Percentiles rank a stretch among this genome's conserved stretches.
Evolutionary conservation across 192 early-diverging fungal species (phyloP).

Genomic region (Mortierella alpina): DNA sequence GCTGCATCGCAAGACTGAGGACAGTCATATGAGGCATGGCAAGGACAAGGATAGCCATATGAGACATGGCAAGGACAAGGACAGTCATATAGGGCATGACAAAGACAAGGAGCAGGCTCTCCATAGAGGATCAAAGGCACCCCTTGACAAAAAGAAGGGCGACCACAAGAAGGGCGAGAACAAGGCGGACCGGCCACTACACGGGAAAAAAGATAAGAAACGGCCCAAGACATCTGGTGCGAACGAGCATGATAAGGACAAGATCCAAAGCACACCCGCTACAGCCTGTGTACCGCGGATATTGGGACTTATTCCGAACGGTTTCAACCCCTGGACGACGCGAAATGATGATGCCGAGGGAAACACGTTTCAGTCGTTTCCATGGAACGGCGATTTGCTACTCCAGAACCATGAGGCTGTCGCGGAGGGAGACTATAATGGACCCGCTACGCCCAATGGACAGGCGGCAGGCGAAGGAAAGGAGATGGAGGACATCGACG

Average conservation of each 20-base stretch:
- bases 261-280: neutral
- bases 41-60: neutral
- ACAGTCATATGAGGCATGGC: neutral
- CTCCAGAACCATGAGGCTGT: slow-evolving; percentile 26
- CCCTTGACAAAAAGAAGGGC: neutral
- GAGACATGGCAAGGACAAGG: neutral
- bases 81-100: neutral
- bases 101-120: too few species aligned
- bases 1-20: slow-evolving; percentile 1
- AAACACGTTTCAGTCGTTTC: slow-evolving; percentile 18
- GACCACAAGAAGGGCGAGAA: neutral
- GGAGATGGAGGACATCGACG: neutral
- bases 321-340: slow-evolving; percentile 36
- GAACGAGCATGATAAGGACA: neutral
- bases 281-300: slow-evolving; percentile 31
- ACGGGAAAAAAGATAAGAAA: neutral
- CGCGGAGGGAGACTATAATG: neutral
- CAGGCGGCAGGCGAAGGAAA: neutral
- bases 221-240: neutral
- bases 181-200: neutral
- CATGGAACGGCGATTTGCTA: slow-evolving; percentile 36
- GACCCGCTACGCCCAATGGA: neutral
- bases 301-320: slow-evolving; percentile 34
- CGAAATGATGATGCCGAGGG: slow-evolving; percentile 21
- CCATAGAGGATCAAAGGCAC: too few species aligned